Base-by-base conservation (phyloP, 1,284 basidiomycete species). In the Cryptococcus deneoformans region DNA sequence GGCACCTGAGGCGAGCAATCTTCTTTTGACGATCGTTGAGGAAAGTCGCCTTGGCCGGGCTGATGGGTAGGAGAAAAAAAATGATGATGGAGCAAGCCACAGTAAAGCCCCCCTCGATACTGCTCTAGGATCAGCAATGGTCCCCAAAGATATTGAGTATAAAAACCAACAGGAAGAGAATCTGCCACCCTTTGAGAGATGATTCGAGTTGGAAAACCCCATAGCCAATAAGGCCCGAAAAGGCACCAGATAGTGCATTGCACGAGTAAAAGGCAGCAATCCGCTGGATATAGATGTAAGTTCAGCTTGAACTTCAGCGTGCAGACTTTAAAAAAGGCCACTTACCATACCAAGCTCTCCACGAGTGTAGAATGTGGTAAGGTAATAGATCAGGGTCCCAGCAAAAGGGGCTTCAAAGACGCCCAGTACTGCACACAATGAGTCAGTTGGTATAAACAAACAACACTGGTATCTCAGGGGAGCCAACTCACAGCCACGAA, bases 141-240 rank as follows among this genome's bases (percentile, higher is more conserved):
- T 29, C 29, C 29, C 29, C 3, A 29, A 29, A 29, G 29, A 29
- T 29, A 29, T 29, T 29, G 29, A 29, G 29, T 29, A 29, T 29
- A 29, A 29, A 29, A 4, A 29, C 29, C 29, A 4, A 29, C 14
- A 67, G 79, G 66, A 83, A 83, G 29, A 83, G 66, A 61, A 78
- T 81, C 66, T 82, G 80, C 82, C 82, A 83, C 8, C 77, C 74
- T 61, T 82, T 74, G 57, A 82, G 76, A 7, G 72, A 56, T 55
- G 75, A 67, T 12, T 79, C 57, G 38, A 81, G 79, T 37, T 82
- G 80, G 64, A 82, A 82, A n/a, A 81, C 77, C 11, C 81, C 81
- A 56, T 79, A 82, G 2, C 79, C 78, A 44, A 82, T 78, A 5
- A 81, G 72, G 50, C 80, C 80, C 75, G 57, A 59, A 50, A 58